Evolutionary conservation across 1,284 basidiomycete genomes (phyloP), one percentile per base, ranked within the genome.

Genomic region (Inonotus obliquus): DNA sequence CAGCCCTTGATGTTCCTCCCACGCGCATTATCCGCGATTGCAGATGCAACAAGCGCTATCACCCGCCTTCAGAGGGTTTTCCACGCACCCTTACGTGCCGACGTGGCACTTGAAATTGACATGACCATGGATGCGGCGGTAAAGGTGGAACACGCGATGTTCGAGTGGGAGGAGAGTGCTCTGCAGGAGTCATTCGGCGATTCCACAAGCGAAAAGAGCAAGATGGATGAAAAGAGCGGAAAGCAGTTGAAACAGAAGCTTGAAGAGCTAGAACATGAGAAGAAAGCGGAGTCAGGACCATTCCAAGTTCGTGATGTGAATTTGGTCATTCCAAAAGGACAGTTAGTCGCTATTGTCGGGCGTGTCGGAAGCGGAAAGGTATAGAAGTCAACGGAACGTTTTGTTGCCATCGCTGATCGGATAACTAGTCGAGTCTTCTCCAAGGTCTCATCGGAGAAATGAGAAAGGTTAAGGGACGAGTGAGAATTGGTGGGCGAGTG

Each of bases 401-500:
- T 17, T 11, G 2, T 6, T 11, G 14, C 7, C 32, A 27, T 17
- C 32, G 51, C 51, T 17, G 44, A 59, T 32, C 41, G 17, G 14
- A 4, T 13, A 13, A 74, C 72, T 54, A 91, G 76, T 85, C 84
- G n/a, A 87, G 85, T 68, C 71, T 92, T 5, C 74, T 91, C 1
- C 81, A 85, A 66, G 89, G 86, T 1, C 74, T 91, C 35, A 82
- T 91, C 32, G 89, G 89, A 7, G 89, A 92, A 73, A 91, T 91
- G 89, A 77, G 82, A 39, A 77, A 74, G 51, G 70, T 77, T 0
- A 67, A 71, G 2, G 90, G 89, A 0, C 70, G 74, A 2, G 81
- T 89, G 35, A 74, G 73, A 0, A 84, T 88, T 67, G 87, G 90
- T 49, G 91, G 89, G 1, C 79, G 78, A 7, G 81, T 94, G 0